Base-by-base conservation (phyloP, 2,329 filamentous ascomycete genomes). In the Aspergillus pseudotamarii region DNA sequence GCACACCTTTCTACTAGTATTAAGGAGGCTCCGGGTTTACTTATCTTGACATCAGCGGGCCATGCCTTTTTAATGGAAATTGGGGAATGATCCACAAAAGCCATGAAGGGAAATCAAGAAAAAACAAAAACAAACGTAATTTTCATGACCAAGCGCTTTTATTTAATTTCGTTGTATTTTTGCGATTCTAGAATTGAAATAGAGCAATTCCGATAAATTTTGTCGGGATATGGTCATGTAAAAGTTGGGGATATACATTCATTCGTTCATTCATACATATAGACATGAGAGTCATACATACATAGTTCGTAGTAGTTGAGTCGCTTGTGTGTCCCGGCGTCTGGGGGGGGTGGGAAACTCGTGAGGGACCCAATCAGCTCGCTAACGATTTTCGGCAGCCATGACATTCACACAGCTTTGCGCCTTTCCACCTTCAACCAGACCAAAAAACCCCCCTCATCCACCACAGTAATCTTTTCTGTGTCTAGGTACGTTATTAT, bases 371-470 rank as follows among this genome's bases (percentile, higher is more conserved):
- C 60, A 65, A 69, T 68, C 67, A 72, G 71, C 76, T 79, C 76
- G 77, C 77, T 79, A 79, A 79, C 76, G 75, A 74, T 77, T 78
- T 80, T 80, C 75, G 76, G 78, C 70, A 70, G 73, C 48, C 69
- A 72, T 71, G 72, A 69, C 69, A 68, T 74, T 75, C 77, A 76
- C 76, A 79, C 77, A 78, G 74, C 75, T 74, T 69, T 72, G 64
- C 71, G 69, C 73, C 72, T 71, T 76, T 70, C 69, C 72, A 76
- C 71, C 71, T 73, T 66, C 66, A 69, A 70, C 67, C 75, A 71
- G 66, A 68, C 70, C 71, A 77, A 78, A 78, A 78, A 78, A 72
- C 68, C 73, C 72, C 66, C 69, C 69, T 69, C 68, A 71, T 64
- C 74, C 71, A 73, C 77, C 71, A 75, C 74, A 73, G 68, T 68